phyloP scores from a whole-genome alignment of 1,284 basidiomycete genomes.

The Neolentinus lepideus region DNA sequence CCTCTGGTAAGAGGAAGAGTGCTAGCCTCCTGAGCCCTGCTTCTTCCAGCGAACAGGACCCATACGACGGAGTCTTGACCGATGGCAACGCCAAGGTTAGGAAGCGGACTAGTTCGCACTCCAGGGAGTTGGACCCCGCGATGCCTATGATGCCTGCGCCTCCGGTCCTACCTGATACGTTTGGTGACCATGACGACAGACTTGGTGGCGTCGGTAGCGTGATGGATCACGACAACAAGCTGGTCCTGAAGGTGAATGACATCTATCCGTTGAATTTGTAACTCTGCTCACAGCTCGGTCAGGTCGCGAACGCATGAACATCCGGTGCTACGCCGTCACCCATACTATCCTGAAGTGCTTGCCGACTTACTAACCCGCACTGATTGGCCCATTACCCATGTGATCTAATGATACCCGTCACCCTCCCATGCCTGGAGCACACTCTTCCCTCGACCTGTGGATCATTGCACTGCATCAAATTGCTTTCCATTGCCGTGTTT shows the following conservation, averaged over 20 bases:
- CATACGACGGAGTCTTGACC: conserved; percentile 4
- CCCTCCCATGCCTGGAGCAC: background rate
- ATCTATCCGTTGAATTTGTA: background rate
- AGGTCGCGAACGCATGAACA: background rate
- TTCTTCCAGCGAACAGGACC: background rate
- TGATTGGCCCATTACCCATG: background rate
- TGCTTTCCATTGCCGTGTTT: background rate
- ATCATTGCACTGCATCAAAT: background rate
- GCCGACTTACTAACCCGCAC: background rate
- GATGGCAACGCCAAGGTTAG: conserved; percentile 5
- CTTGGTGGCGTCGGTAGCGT: background rate
- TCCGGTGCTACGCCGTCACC: background rate
- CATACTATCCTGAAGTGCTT: background rate
- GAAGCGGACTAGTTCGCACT: conserved; percentile 9
- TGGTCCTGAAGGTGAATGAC: background rate
- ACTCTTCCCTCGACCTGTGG: background rate
- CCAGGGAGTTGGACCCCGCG: conserved; percentile 15
- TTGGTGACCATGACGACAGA: background rate
- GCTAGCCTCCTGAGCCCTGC: background rate
- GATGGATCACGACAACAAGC: background rate
- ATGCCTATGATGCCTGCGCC: conserved; percentile 13
- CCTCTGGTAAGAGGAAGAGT: background rate
- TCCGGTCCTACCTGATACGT: conserved; percentile 14
- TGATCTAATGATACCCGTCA: background rate
- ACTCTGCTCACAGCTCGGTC: background rate